Conservation (phyloP, 306 rosid species). For the Elaeagnus macrophylla region DNA sequence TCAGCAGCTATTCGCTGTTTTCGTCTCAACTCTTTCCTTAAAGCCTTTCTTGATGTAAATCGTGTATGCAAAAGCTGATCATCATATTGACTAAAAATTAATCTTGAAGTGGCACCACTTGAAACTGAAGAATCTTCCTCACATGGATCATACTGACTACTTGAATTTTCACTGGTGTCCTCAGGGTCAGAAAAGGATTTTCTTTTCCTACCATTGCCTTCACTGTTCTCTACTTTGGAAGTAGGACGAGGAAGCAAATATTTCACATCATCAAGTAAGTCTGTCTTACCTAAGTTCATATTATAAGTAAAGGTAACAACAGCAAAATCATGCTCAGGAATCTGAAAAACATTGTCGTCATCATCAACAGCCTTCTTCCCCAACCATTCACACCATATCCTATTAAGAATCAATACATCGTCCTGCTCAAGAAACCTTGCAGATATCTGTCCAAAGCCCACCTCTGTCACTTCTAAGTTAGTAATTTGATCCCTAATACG, state of each 20-base stretch:
- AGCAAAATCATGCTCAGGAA: conserved; percentile 54
- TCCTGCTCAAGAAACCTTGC: conserved; percentile 57
- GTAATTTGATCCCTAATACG: conserved; percentile 46
- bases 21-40: conserved; percentile 68
- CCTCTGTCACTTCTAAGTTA: conserved; percentile 40
- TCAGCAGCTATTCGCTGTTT: conserved; percentile 69
- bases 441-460: conserved; percentile 63
- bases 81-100: conserved; percentile 33
- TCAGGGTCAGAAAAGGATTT: conserved; percentile 50
- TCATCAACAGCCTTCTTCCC: conserved; percentile 36
- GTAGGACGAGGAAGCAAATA: conserved; percentile 34
- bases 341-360: conserved; percentile 19
- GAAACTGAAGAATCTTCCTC: conserved; percentile 55
- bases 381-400: conserved; percentile 95
- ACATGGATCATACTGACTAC: conserved; percentile 52
- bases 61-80: conserved; percentile 46
- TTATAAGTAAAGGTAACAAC: conserved; percentile 54
- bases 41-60: conserved; percentile 48
- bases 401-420: conserved; percentile 28
- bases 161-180: conserved; percentile 38
- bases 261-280: conserved; percentile 45
- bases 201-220: conserved; percentile 32
- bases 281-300: conserved; percentile 57
- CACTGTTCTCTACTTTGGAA: conserved; percentile 28
- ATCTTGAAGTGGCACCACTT: conserved; percentile 29